Evolutionary conservation across 1,284 basidiomycete genomes (phyloP).

Genomic region (Bondarzewia mesenterica): DNA sequence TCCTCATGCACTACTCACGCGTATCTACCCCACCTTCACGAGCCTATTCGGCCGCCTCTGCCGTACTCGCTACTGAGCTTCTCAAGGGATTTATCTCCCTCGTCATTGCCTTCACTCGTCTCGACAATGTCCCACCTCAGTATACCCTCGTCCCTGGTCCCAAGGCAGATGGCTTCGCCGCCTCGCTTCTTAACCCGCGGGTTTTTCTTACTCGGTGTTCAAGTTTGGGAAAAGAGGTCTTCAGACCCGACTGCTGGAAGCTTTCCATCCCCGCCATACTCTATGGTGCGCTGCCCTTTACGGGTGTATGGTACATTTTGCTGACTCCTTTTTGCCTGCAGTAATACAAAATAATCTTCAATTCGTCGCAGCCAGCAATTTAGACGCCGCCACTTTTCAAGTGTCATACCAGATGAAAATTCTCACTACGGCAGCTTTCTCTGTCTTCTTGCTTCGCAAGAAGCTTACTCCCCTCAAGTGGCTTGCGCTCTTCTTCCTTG

Average conservation of each 20-base stretch:
- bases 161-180: conserved; percentile 9
- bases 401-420: conserved; percentile 96
- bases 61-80: conserved; percentile 89
- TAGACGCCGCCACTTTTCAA: conserved; percentile 89
- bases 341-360: conserved; percentile 94
- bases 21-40: conserved; percentile 71
- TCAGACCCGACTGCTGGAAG: conserved; percentile 81
- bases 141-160: conserved; percentile 12
- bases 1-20: conserved; percentile 94
- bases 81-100: conserved; percentile 87
- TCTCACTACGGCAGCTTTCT: conserved; percentile 90
- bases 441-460: conserved; percentile 75
- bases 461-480: conserved; percentile 72
- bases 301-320: neutral
- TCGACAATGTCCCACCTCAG: conserved; percentile 21
- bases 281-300: conserved; percentile 40
- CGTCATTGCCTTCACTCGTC: conserved; percentile 43
- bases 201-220: conserved; percentile 32
- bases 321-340: conserved; percentile 13
- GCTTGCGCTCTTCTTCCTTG: conserved; percentile 77
- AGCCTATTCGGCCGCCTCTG: conserved; percentile 84
- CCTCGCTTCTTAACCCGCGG: conserved; percentile 22
- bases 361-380: conserved; percentile 87
- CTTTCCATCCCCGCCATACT: conserved; percentile 93
- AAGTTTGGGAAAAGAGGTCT: conserved; percentile 40